phyloP scores from a whole-genome alignment of 2,329 filamentous ascomycete genomes.

The Aureobasidium sp. region DNA sequence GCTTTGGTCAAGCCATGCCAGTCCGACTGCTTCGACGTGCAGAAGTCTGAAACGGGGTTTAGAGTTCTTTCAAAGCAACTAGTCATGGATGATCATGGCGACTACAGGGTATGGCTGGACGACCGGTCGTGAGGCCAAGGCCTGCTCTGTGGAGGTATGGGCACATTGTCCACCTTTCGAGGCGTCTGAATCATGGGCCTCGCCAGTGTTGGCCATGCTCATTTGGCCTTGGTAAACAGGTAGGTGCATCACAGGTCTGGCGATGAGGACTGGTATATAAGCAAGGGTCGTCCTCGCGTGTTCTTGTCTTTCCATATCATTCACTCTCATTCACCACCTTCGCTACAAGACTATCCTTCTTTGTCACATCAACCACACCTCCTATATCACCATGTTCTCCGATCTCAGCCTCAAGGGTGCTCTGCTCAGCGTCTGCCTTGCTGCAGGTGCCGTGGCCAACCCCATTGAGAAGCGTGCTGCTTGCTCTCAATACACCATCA shows the following conservation, averaged over 20 bases:
- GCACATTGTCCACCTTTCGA: neutral
- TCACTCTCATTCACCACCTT: neutral
- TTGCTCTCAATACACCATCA: slow-evolving; percentile 19
- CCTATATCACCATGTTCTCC: neutral
- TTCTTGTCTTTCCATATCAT: neutral
- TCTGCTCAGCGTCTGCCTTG: slow-evolving; percentile 4
- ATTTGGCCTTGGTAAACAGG: neutral
- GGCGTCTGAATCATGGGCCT: neutral
- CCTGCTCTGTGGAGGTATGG: neutral
- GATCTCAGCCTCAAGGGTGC: slow-evolving; percentile 5
- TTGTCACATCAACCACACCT: neutral
- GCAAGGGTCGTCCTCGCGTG: neutral
- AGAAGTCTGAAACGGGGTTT: slow-evolving; percentile 4
- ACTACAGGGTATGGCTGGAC: neutral
- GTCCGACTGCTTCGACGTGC: neutral
- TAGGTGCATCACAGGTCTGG: neutral
- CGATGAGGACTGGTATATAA: neutral
- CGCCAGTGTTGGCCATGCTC: neutral
- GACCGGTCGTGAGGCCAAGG: neutral
- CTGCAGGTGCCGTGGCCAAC: neutral
- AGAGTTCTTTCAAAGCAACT: neutral
- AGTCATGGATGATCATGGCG: slow-evolving; percentile 1
- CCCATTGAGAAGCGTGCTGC: slow-evolving; percentile 12
- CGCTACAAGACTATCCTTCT: neutral
- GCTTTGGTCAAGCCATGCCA: no score